Conservation (phyloP, 768 basidiomycete genomes). For the Pisolithus sp. region DNA sequence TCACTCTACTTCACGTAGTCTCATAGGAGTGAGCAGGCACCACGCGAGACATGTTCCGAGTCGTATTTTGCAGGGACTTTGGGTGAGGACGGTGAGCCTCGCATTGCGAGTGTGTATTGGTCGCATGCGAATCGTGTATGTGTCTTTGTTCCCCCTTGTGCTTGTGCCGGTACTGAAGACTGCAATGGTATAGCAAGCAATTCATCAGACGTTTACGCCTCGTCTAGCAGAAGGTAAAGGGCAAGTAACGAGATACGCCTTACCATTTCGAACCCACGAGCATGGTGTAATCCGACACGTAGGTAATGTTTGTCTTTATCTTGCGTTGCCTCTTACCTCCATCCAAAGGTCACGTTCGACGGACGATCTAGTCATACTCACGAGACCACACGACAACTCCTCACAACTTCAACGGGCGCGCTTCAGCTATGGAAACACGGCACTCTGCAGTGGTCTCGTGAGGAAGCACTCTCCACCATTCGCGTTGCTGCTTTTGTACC, state of each 20-base stretch:
- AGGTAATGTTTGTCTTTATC: constrained; percentile 14
- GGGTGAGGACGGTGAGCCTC: constrained; percentile 43
- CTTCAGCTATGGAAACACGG: constrained; percentile 68
- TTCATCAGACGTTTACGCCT: constrained; percentile 46
- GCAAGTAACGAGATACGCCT: constrained; percentile 43
- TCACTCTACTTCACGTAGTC: constrained; percentile 1
- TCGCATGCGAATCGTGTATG: constrained; percentile 49
- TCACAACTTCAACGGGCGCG: constrained; percentile 72
- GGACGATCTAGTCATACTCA: constrained; percentile 32
- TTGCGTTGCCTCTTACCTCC: not conserved
- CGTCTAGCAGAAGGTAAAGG: constrained; percentile 42
- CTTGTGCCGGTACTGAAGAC: not conserved
- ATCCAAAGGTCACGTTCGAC: constrained; percentile 46
- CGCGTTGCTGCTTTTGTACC: constrained; percentile 66
- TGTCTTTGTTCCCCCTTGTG: constrained; percentile 2
- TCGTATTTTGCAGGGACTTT: constrained; percentile 55
- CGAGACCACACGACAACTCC: constrained; percentile 37
- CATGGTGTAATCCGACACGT: constrained; percentile 72
- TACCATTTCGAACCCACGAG: constrained; percentile 57
- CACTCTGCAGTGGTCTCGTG: constrained; percentile 64
- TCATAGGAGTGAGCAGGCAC: constrained; percentile 26
- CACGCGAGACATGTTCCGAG: constrained; percentile 34
- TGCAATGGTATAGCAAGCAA: constrained; percentile 39
- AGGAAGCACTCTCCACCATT: constrained; percentile 69
- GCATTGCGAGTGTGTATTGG: constrained; percentile 65